These are phyloP conservation scores for Apiotrichum gracile DNA, from an alignment of 1,284 basidiomycete species.

Conservation along the genomic window DNA sequence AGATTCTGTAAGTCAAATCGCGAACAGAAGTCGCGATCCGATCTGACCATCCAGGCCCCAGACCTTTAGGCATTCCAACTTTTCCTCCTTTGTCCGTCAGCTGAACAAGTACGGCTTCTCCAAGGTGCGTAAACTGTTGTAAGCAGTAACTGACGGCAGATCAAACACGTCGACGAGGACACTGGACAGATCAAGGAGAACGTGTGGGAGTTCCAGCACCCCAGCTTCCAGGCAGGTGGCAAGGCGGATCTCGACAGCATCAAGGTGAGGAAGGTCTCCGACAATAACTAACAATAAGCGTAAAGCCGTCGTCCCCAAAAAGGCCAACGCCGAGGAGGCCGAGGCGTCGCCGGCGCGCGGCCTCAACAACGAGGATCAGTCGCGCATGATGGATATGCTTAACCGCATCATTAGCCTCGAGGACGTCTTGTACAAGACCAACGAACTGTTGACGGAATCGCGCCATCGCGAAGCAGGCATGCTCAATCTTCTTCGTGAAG, in stretches of 20 bases:
- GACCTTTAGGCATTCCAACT: conserved; percentile 96
- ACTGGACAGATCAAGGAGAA: conserved; percentile 40
- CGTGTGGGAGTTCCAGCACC: conserved; percentile 91
- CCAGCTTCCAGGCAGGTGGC: conserved; percentile 82
- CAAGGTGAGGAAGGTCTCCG: conserved; percentile 51
- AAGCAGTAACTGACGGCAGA: conserved; percentile 13
- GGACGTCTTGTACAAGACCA: conserved; percentile 27
- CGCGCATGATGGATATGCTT: conserved; percentile 34
- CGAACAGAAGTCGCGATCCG: not conserved
- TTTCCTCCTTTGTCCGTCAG: conserved; percentile 87
- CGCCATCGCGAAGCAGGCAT: conserved; percentile 28
- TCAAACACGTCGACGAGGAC: conserved; percentile 42
- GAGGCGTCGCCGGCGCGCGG: conserved; percentile 35
- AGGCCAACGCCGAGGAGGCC: conserved; percentile 17
- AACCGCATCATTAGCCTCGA: conserved; percentile 31
- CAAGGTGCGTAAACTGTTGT: conserved; percentile 56
- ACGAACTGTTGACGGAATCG: conserved; percentile 28
- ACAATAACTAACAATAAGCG: conserved; percentile 46
- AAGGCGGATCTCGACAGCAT: conserved; percentile 85
- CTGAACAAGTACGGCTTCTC: conserved; percentile 99
- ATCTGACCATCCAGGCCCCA: conserved; percentile 53
- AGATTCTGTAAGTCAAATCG: conserved; percentile 57
- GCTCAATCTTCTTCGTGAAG: conserved; percentile 29
- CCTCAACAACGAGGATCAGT: conserved; percentile 25
- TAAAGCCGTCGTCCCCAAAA: conserved; percentile 61